A percentile compares a stretch with the other conserved stretches of the same genome.
Evolutionary conservation across 345 rosid species (phyloP).

Genomic region (Populus alba): DNA sequence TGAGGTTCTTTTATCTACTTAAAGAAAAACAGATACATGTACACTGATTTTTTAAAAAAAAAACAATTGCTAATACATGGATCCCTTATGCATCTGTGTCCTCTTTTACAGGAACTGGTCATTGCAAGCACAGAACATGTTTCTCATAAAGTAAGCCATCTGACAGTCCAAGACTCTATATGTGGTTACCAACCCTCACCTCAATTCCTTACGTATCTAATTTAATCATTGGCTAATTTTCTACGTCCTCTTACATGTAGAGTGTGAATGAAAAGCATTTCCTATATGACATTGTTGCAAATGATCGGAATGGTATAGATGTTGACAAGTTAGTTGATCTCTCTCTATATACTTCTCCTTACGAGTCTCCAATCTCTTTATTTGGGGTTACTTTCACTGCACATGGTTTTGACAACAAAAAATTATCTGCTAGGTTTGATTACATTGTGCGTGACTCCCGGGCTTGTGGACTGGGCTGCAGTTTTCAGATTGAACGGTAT

Average conservation of each 20-base stretch:
- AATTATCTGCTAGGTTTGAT: constrained; percentile 21
- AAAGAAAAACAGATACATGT: neutral
- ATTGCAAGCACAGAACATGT: constrained; percentile 23
- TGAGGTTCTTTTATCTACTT: neutral
- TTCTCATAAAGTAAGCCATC: constrained; percentile 14
- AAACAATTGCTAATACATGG: too few relatives aligned
- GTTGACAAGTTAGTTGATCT: constrained; percentile 31
- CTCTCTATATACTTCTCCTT: neutral
- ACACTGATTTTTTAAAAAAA: neutral
- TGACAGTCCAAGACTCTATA: neutral
- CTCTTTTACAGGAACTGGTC: constrained; percentile 25
- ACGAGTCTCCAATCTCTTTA: neutral
- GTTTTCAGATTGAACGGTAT: constrained; percentile 26
- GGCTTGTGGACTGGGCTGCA: constrained; percentile 31
- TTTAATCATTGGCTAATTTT: neutral
- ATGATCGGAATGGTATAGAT: constrained; percentile 33
- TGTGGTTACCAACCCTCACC: neutral
- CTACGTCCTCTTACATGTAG: neutral
- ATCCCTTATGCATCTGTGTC: neutral
- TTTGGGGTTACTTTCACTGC: neutral
- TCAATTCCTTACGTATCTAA: neutral
- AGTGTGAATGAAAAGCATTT: constrained; percentile 12
- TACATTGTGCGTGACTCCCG: constrained; percentile 29
- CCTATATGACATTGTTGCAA: constrained; percentile 34
- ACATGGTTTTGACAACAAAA: neutral